These are phyloP conservation scores for Botrytis medusae DNA, from an alignment of 2,329 filamentous ascomycete genomes.

Conservation along the genomic window DNA sequence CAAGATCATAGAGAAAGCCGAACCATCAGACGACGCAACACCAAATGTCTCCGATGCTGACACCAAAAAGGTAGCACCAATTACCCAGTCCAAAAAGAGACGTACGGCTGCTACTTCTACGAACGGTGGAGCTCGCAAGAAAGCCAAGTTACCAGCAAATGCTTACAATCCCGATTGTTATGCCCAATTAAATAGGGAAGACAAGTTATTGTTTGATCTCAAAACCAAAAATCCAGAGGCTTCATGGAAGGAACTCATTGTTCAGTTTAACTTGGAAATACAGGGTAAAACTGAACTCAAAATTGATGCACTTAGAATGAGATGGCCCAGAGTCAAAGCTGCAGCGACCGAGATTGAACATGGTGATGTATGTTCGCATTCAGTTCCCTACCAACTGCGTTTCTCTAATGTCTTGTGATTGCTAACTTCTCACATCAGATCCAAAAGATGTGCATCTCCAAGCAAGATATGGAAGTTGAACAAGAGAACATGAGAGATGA, in stretches of 20 bases:
- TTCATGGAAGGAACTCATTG: neutral
- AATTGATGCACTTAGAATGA: neutral
- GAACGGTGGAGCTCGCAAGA: neutral
- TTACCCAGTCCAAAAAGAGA: neutral
- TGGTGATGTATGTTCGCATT: neutral
- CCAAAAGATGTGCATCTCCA: conserved; percentile 5
- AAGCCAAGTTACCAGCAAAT: neutral
- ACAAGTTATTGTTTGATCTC: conserved; percentile 1
- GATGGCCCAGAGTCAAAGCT: conserved; percentile 12
- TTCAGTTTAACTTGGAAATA: neutral
- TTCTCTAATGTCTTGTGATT: neutral
- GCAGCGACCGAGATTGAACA: neutral
- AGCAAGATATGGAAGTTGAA: neutral
- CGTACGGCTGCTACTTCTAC: neutral
- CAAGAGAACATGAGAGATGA: neutral
- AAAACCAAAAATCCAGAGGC: neutral
- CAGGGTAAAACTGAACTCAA: neutral
- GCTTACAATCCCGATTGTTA: conserved; percentile 1
- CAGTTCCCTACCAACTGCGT: accelerated
- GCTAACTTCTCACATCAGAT: neutral
- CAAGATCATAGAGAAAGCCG: neutral
- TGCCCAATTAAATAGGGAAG: neutral
- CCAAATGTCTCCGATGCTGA: neutral
- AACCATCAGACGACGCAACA: neutral
- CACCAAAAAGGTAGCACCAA: neutral